Base-by-base conservation (phyloP, 2,329 filamentous ascomycete genomes). In the Aspergillus sp. region DNA sequence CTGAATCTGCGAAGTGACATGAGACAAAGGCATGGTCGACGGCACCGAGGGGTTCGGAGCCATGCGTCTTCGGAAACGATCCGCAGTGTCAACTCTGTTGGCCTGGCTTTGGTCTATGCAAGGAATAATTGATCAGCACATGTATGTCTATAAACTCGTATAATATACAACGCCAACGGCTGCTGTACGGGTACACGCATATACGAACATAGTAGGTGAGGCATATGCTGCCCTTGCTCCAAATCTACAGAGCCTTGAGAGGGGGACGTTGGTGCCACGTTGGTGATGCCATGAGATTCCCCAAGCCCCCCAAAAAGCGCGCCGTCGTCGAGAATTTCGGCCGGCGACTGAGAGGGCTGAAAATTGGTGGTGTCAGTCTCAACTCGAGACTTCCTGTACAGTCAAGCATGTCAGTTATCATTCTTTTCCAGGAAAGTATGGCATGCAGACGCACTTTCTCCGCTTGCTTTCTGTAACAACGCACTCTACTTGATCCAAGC, bases 381-480 rank as follows among this genome's bases (percentile, higher is more conserved):
- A 50, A 71, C 68, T 47, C 73, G 72, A 53, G 73, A 72, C 70
- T 77, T 77, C 68, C 75, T 77, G 61, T 47, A 47, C 20, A 55
- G 60, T 47, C 49, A 56, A 8, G 7, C 15, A 50, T 7, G 34
- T 45, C 39, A 56, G 34, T 49, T 34, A 33, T 24, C 15, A n/a
- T 17, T 3, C 17, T 15, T 37, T n/a, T 45, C 19, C 12, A 17
- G 33, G n/a, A n/a, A 6, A 39, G 17, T 22, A 41, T 34, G 15
- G 27, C 33, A 51, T 47, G 11, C 51, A 11, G 55, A 77, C 75
- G 62, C 60, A 77, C 75, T 76, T 77, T 82, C 91, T 88, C 68
- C 92, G 86, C 67, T 91, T 90, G 79, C 90, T 93, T 75, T 96
- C 87, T 64, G 88, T 87, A 22, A 90, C 86, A 55, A 88, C 68